Conservation (phyloP, 2,329 filamentous ascomycete genomes). For the Aspergillus sp. region DNA sequence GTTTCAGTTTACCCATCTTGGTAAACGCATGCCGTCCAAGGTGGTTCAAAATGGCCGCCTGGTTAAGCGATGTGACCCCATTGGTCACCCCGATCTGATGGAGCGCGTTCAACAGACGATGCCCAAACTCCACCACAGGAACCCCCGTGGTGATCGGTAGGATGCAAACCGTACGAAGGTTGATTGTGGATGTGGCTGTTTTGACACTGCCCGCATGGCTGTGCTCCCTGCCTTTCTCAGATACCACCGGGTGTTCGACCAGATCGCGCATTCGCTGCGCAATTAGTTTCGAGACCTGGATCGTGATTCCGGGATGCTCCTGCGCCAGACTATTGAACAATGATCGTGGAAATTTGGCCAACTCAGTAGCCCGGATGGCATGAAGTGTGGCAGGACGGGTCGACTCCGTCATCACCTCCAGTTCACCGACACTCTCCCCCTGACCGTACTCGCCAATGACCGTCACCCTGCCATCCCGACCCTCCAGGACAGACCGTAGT, state of each 20-base stretch:
- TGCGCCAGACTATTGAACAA: conserved; percentile 96
- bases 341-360: conserved; percentile 91
- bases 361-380: conserved; percentile 90
- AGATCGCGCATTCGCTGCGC: conserved; percentile 86
- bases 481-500: conserved; percentile 73
- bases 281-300: conserved; percentile 98
- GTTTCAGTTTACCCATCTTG: conserved; percentile 90
- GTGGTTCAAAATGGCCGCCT: conserved; percentile 88
- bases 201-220: conserved; percentile 45
- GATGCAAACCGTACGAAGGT: conserved; percentile 85
- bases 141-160: conserved; percentile 85
- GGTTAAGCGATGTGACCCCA: conserved; percentile 84
- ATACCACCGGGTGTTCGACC: conserved; percentile 65
- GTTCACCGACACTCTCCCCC: conserved; percentile 92
- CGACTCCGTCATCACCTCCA: conserved; percentile 94
- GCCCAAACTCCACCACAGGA: conserved; percentile 91
- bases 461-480: conserved; percentile 69
- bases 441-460: conserved; percentile 91
- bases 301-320: conserved; percentile 95
- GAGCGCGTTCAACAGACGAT: conserved; percentile 75
- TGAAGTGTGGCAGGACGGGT: conserved; percentile 83
- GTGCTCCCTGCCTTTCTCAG: conserved; percentile 56
- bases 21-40: conserved; percentile 93
- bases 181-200: conserved; percentile 70
- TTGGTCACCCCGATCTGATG: conserved; percentile 82